Evolutionary conservation across 352 stramenopile genomes (phyloP).

Genomic region (Pilasporangium apinafurcum): DNA sequence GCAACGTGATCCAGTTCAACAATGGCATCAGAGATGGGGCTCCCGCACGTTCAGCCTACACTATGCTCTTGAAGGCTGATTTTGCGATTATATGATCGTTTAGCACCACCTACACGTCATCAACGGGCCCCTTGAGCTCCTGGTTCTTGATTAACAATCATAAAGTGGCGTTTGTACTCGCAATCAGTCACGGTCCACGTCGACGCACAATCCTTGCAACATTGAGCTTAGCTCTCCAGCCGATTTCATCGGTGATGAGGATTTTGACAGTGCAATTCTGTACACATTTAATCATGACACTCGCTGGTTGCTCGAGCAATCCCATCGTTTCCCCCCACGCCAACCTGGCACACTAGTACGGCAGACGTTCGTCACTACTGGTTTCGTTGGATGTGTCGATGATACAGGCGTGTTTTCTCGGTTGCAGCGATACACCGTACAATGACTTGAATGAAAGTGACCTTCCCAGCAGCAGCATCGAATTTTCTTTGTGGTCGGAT

Average conservation of each 20-base stretch:
- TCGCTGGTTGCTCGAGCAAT: slow-evolving; percentile 52
- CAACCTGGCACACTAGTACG: slow-evolving; percentile 65
- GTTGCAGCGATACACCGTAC: slow-evolving; percentile 49
- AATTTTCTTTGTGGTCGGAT: slow-evolving; percentile 29
- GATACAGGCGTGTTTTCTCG: slow-evolving; percentile 72
- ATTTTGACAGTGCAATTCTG: slow-evolving; percentile 88
- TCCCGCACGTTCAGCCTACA: slow-evolving; percentile 39
- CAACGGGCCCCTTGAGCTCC: slow-evolving; percentile 70
- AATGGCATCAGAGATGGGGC: slow-evolving; percentile 80
- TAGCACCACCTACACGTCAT: slow-evolving; percentile 65
- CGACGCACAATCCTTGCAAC: slow-evolving; percentile 59
- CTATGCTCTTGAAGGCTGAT: slow-evolving; percentile 30
- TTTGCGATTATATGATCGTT: too few relatives aligned
- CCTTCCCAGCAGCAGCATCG: slow-evolving; percentile 79
- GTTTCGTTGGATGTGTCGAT: slow-evolving; percentile 92
- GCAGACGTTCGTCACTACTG: slow-evolving; percentile 74
- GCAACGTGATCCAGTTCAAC: slow-evolving; percentile 64
- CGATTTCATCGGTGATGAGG: slow-evolving; percentile 89
- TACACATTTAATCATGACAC: slow-evolving; percentile 86
- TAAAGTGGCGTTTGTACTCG: slow-evolving; percentile 82
- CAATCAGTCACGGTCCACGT: slow-evolving; percentile 77
- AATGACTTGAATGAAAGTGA: slow-evolving; percentile 80
- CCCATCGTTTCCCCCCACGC: slow-evolving; percentile 80
- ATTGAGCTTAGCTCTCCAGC: slow-evolving; percentile 68
- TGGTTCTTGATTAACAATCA: slow-evolving; percentile 79